Evolutionary conservation across 176 grass and related monocot species (phyloP), one percentile per base, ranked within the genome.

Genomic region (Chrysopogon serrulatus): DNA sequence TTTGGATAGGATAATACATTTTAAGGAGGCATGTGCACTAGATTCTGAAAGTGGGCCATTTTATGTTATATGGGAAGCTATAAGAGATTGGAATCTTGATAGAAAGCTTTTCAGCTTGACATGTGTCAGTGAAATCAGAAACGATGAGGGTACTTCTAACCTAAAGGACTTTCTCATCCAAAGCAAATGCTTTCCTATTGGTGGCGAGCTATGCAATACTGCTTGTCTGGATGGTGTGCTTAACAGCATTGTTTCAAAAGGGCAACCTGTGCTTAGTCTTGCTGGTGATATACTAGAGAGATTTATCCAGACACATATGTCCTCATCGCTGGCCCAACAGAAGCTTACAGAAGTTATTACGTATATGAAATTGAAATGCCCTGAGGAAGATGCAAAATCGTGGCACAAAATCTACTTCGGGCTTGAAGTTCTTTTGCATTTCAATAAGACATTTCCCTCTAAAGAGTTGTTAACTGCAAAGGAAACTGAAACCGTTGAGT

Each of bases 71-170:
- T 26, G 18, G 61, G 82, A 85, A 61, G 82, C 87, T 47, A 76
- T 89, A 68, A 89, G 39, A 18, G 82, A 80, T 60, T 89, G 82
- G 82, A 85, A 81, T 89, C 82, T 89, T 89, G 82, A 89, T 68
- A 14, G 23, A 12, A 89, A 81, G 63, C 87, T 76, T 80, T 71
- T 89, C 13, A 85, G 87, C 32, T 53, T 89, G 63, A 81, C 71
- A 63, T 85, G 82, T 43, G 82, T 70, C 10, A 26, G 77, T 19
- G 71, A 89, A 51, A 76, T 89, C 47, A 89, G 71, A 80, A 76
- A 63, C 14, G 33, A 75, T 13, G 77, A n/a, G 35, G 21, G 39
- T 61, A 48, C 51, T 11, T 48, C 39, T 31, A 62, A 85, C 62
- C 69, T 89, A 8, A 89, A 76, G 82, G 61, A 85, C 61, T 80